Evolutionary conservation across 768 basidiomycete species (phyloP).

Genomic region (Suillus weaverae): DNA sequence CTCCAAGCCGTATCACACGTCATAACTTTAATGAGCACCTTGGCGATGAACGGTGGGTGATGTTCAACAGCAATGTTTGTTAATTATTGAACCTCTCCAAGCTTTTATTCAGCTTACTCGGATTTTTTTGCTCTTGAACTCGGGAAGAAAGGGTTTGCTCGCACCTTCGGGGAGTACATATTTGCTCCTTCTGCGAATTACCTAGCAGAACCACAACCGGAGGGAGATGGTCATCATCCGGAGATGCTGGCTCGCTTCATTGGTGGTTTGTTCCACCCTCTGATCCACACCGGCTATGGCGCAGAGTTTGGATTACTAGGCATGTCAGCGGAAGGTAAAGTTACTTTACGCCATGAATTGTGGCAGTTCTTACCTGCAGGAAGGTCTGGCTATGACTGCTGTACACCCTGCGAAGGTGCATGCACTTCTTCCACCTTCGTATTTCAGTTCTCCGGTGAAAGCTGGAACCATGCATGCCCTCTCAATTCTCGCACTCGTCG

Average conservation of each 20-base stretch:
- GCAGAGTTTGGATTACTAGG: constrained; percentile 62
- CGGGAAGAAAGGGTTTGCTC: constrained; percentile 41
- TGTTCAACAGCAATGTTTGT: background rate
- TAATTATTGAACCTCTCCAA: constrained; percentile 22
- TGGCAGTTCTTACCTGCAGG: constrained; percentile 20
- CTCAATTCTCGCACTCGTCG: constrained; percentile 51
- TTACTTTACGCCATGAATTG: constrained; percentile 37
- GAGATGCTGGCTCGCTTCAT: constrained; percentile 59
- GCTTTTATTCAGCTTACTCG: constrained; percentile 61
- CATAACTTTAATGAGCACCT: constrained; percentile 56
- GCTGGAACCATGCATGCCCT: constrained; percentile 34
- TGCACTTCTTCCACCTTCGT: background rate
- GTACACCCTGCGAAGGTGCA: constrained; percentile 18
- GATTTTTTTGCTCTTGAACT: constrained; percentile 51
- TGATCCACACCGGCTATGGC: constrained; percentile 66
- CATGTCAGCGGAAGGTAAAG: constrained; percentile 59
- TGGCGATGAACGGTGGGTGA: constrained; percentile 52
- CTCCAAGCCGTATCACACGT: constrained; percentile 46
- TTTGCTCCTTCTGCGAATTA: constrained; percentile 51
- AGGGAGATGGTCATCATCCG: constrained; percentile 45
- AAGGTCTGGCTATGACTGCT: constrained; percentile 59
- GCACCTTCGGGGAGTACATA: constrained; percentile 55
- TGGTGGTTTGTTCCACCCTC: constrained; percentile 58
- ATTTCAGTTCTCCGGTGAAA: background rate
- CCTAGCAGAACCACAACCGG: constrained; percentile 20